Conservation (phyloP, 2,329 filamentous ascomycete species). For the Acrocalymma vagum region DNA sequence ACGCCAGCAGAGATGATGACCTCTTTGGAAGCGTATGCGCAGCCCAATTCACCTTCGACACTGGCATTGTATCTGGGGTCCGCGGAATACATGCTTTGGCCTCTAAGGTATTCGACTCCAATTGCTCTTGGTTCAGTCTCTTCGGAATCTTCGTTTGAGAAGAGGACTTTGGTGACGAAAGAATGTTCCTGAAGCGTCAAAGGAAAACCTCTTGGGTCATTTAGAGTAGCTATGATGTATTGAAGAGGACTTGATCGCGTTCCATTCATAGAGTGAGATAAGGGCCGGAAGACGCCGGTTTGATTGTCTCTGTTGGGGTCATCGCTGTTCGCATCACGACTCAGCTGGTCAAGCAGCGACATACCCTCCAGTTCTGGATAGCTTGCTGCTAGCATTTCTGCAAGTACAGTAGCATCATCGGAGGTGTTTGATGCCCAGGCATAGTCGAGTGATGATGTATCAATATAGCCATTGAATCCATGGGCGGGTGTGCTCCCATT, state of each 20-base stretch:
- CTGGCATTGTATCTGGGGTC: constrained; percentile 43
- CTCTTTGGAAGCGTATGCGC: constrained; percentile 9
- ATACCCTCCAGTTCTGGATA: no score
- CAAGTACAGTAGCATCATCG: no score
- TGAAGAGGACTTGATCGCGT: neutral
- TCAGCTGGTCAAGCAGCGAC: no score
- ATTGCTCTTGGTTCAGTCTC: constrained; percentile 59
- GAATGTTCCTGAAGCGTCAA: constrained; percentile 65
- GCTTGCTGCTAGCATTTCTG: no score
- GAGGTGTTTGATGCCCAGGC: neutral
- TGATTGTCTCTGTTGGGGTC: no score
- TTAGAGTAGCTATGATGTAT: neutral
- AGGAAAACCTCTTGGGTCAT: constrained; percentile 52
- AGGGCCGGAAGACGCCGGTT: no score
- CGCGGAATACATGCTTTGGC: constrained; percentile 48
- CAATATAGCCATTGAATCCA: constrained; percentile 58
- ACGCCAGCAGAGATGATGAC: constrained; percentile 50
- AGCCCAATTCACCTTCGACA: constrained; percentile 38
- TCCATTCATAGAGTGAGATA: no score
- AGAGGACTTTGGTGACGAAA: constrained; percentile 70
- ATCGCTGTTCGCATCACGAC: no score
- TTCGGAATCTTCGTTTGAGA: constrained; percentile 66
- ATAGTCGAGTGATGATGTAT: constrained; percentile 3
- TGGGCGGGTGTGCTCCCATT: constrained; percentile 53
- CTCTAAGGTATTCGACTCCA: constrained; percentile 49